Evolutionary conservation across 257 asterid genomes (phyloP).

Genomic region (Solanum pinnatisectum): DNA sequence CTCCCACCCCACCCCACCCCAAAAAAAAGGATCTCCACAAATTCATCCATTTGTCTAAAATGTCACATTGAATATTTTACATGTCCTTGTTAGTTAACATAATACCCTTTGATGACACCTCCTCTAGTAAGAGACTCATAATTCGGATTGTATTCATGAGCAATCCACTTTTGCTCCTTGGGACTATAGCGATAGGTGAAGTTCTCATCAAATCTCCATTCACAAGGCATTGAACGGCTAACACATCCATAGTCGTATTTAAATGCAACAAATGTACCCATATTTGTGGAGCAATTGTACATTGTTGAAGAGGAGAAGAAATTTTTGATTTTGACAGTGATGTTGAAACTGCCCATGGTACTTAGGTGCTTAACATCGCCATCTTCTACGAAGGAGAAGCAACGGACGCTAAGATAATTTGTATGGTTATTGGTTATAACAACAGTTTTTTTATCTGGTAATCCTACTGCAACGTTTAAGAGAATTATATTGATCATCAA

Average conservation of each 20-base stretch:
- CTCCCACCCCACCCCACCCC: no score
- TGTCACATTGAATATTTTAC: not conserved
- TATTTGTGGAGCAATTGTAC: constrained; percentile 43
- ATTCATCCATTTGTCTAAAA: not conserved
- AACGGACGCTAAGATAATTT: constrained; percentile 45
- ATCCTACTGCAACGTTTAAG: not conserved
- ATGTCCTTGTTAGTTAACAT: constrained; percentile 5
- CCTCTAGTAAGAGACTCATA: constrained; percentile 47
- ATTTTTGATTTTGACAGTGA: constrained; percentile 9
- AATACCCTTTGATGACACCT: constrained; percentile 17
- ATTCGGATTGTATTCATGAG: constrained; percentile 38
- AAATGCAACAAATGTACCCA: constrained; percentile 58
- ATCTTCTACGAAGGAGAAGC: constrained; percentile 40
- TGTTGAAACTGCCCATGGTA: constrained; percentile 22
- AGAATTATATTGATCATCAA: not conserved
- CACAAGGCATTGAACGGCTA: constrained; percentile 10
- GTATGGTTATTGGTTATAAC: constrained; percentile 30
- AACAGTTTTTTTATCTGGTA: not conserved
- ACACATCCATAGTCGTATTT: constrained; percentile 29
- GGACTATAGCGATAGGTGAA: constrained; percentile 31
- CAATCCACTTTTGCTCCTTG: constrained; percentile 1
- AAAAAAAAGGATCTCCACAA: not conserved
- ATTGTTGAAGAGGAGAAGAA: not conserved
- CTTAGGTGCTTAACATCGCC: constrained; percentile 24
- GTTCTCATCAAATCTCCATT: constrained; percentile 55